Conservation (phyloP, 2,329 filamentous ascomycete genomes). For the Claviceps sorghi region DNA sequence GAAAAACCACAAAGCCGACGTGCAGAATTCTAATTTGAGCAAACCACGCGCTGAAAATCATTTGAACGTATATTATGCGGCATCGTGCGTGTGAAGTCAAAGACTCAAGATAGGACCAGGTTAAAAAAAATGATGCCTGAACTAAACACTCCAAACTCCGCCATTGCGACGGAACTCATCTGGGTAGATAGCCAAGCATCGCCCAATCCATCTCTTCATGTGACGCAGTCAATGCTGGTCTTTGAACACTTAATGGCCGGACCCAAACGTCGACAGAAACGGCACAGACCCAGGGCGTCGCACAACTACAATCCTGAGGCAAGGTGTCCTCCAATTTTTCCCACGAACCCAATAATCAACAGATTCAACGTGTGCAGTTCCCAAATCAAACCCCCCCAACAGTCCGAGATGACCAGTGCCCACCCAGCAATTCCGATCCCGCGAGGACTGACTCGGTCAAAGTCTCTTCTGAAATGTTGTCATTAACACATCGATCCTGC, state of each 20-base stretch:
- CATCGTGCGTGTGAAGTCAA: neutral
- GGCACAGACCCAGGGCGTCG: neutral
- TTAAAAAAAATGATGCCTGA: conserved; percentile 1
- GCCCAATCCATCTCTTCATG: conserved; percentile 1
- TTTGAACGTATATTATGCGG: neutral
- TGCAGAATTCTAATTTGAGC: neutral
- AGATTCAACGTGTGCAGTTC: conserved; percentile 1
- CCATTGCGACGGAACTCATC: neutral
- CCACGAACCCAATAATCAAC: neutral
- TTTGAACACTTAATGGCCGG: neutral
- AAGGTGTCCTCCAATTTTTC: neutral
- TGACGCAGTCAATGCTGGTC: conserved; percentile 1
- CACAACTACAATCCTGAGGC: neutral
- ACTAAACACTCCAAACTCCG: conserved; percentile 6
- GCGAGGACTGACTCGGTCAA: neutral
- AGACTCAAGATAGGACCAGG: neutral
- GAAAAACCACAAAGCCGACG: neutral
- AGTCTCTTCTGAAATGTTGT: conserved; percentile 1
- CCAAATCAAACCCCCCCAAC: neutral
- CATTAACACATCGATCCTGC: neutral
- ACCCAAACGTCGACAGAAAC: neutral
- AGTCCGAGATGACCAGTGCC: neutral
- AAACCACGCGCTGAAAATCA: neutral
- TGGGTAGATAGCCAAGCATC: neutral
- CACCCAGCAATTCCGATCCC: neutral